Percentiles rank a stretch among this genome's conserved stretches.
phyloP scores from a whole-genome alignment of 495 filamentous ascomycete species.

The Hypoxylon fuscum region DNA sequence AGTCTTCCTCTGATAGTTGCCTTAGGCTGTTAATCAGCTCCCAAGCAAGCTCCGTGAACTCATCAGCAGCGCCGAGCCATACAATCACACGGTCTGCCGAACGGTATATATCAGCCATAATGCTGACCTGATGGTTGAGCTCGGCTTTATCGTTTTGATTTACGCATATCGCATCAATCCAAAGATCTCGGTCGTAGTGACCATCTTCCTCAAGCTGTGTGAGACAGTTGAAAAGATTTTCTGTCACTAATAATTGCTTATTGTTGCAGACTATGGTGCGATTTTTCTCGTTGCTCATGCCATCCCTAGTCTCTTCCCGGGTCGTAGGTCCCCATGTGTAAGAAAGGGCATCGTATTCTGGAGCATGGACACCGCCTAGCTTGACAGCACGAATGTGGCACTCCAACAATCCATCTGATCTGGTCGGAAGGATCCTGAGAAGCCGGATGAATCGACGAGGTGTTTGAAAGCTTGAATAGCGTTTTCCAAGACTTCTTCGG shows the following conservation, averaged over 20 bases:
- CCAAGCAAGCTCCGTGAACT: constrained; percentile 18
- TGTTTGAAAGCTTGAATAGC: not conserved
- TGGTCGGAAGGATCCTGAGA: constrained; percentile 20
- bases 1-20: constrained; percentile 2
- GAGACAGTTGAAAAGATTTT: constrained; percentile 37
- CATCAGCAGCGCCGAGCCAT: constrained; percentile 39
- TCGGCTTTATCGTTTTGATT: constrained; percentile 38
- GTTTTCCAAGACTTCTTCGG: not conserved
- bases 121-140: constrained; percentile 36
- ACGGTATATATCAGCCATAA: constrained; percentile 38
- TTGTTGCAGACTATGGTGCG: constrained; percentile 15
- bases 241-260: constrained; percentile 11
- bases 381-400: constrained; percentile 19
- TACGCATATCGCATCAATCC: constrained; percentile 44
- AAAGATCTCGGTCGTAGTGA: constrained; percentile 15
- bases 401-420: constrained; percentile 12
- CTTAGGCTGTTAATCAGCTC: constrained; percentile 19
- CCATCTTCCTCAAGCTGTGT: constrained; percentile 20
- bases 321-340: constrained; percentile 34
- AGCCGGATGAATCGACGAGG: constrained; percentile 24
- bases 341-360: constrained; percentile 37
- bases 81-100: constrained; percentile 32
- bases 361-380: not conserved
- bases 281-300: constrained; percentile 1
- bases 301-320: constrained; percentile 2